Evolutionary conservation across 306 rosid genomes (phyloP).

Genomic region (Senna siamea): DNA sequence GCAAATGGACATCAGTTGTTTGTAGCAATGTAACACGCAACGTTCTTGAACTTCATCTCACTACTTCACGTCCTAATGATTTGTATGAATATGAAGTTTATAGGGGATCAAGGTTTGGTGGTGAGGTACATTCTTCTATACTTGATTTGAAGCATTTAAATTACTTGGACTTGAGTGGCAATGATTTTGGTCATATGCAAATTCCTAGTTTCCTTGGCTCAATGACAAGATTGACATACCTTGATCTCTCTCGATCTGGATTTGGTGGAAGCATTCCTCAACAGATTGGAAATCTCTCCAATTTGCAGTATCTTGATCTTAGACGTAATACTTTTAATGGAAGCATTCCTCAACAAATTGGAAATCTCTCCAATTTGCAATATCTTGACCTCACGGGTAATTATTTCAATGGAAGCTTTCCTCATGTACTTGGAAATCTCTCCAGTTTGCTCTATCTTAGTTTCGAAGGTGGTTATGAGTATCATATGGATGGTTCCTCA

Average conservation of each 20-base stretch:
- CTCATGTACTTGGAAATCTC: accelerated
- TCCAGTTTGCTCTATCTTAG: constrained; percentile 7
- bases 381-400: background rate
- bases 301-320: no score
- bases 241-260: background rate
- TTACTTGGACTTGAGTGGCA: background rate
- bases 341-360: background rate
- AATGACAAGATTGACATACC: background rate
- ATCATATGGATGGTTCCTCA: no score
- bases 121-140: background rate
- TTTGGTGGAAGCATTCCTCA: background rate
- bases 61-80: background rate
- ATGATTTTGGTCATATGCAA: background rate
- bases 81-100: background rate
- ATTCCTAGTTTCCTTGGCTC: constrained; percentile 23
- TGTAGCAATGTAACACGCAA: constrained; percentile 27
- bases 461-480: no score
- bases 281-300: no score
- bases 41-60: constrained; percentile 18
- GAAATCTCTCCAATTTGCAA: background rate
- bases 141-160: background rate
- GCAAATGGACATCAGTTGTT: constrained; percentile 23
- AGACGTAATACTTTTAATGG: no score
- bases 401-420: background rate
- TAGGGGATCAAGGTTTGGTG: background rate